Evolutionary conservation across 495 filamentous ascomycete genomes (phyloP).

Genomic region (Penicillium canescens): DNA sequence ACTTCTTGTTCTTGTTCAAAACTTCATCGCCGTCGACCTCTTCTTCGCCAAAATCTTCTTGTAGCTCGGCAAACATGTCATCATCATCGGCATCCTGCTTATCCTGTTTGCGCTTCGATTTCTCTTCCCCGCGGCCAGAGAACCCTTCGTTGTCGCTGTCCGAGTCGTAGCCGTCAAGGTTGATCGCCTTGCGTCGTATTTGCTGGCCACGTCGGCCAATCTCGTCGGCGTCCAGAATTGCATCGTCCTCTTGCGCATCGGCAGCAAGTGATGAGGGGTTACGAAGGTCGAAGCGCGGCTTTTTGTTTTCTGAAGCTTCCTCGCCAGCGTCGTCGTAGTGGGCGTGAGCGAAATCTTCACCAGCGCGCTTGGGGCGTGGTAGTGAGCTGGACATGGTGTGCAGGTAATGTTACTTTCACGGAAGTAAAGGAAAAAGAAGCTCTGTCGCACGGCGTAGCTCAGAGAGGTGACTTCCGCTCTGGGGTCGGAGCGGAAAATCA

Average conservation of each 20-base stretch:
- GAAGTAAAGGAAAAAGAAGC: conserved; percentile 11
- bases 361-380: conserved; percentile 78
- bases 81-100: conserved; percentile 55
- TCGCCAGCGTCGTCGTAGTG: conserved; percentile 61
- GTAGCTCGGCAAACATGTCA: conserved; percentile 88
- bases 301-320: conserved; percentile 62
- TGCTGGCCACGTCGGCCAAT: conserved; percentile 78
- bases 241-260: conserved; percentile 74
- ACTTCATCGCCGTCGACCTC: conserved; percentile 48
- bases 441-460: conserved; percentile 6
- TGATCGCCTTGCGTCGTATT: conserved; percentile 87
- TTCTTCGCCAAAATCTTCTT: conserved; percentile 59
- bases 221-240: conserved; percentile 85
- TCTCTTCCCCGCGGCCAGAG: conserved; percentile 63
- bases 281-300: conserved; percentile 90
- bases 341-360: conserved; percentile 73
- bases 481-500: conserved; percentile 52
- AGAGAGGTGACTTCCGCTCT: conserved; percentile 23
- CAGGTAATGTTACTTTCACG: background rate
- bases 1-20: conserved; percentile 68
- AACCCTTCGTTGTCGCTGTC: conserved; percentile 94
- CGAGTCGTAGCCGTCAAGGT: conserved; percentile 94
- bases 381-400: conserved; percentile 60
- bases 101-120: conserved; percentile 51
- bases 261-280: conserved; percentile 90